phyloP scores from a whole-genome alignment of 169 alveolate species.

The Sarcocystis neurona region DNA sequence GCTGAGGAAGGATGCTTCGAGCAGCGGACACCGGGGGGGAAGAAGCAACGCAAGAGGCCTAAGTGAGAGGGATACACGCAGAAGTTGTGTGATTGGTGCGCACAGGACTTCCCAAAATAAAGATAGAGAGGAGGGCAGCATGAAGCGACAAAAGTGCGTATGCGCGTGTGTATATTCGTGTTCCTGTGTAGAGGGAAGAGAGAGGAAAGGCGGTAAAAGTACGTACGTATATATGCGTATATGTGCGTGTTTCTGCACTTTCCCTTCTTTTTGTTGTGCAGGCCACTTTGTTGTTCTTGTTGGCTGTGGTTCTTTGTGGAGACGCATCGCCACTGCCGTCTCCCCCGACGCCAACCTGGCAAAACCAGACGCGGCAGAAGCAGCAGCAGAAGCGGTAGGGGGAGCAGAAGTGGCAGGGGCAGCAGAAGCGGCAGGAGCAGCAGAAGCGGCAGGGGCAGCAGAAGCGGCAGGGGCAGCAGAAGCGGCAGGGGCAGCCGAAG shows the following conservation, averaged over 20 bases:
- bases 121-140: too few species aligned
- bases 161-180: too few species aligned
- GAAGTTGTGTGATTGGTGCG: too few species aligned
- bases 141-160: too few species aligned
- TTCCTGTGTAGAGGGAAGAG: too few species aligned
- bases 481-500: neutral
- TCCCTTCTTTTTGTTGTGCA: neutral
- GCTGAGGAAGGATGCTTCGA: too few species aligned
- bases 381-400: neutral
- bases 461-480: neutral
- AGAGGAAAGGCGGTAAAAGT: too few species aligned
- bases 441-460: neutral
- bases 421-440: neutral
- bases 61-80: too few species aligned
- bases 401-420: neutral
- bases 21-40: too few species aligned
- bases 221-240: too few species aligned
- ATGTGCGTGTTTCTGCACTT: neutral
- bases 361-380: neutral
- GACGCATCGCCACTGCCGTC: neutral
- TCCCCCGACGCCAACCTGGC: neutral
- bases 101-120: too few species aligned
- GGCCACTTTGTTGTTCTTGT: constrained; percentile 1
- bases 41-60: too few species aligned
- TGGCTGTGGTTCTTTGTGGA: neutral